Base-by-base conservation (phyloP, 495 filamentous ascomycete genomes). In the Mytilinidion resinicola region DNA sequence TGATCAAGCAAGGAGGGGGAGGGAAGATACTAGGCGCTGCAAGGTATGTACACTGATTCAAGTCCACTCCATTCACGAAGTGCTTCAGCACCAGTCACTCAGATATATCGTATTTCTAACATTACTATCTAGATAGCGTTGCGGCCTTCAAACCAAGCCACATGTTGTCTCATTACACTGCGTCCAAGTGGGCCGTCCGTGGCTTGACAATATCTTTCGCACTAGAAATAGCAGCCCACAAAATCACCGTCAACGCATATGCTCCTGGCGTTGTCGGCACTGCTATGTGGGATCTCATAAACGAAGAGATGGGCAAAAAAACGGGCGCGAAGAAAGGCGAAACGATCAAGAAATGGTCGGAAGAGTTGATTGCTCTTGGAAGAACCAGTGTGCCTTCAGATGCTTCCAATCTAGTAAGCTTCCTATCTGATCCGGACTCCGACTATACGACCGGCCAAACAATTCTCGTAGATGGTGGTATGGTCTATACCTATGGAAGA, bases 361-460 rank as follows among this genome's bases (percentile, higher is more conserved):
- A 72, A 0, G 73, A 77, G n/a, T 51, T 76, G 52, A 79, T 80
- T 41, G 72, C 77, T 4, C 55, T 86, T 49, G 76, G 76, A 8
- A 70, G 80, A 49, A 71, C 73, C 1, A 77, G 78, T 44, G 73
- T 75, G 9, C 80, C 82, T 0, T 80, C 84, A 57, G 83, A 85
- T 66, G 80, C 85, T 19, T 74, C 77, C 0, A 78, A 77, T 49
- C 48, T 79, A 58, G 83, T 85, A 10, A 74, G 76, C 36, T 87
- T 79, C 58, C 58, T 87, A 61, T 78, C 76, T 1, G 74, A 79
- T 10, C 65, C 61, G 5, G 79, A 81, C 57, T 77, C 76, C 49
- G 77, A 84, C 53, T 85, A 79, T 62, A 70, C 85, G 53, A 86
- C 83, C 0, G 82, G 82, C 0, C 81, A 86, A 71, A 85, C 82